These are phyloP conservation scores for Rhamnella rubrinervis DNA, from an alignment of 331 rosid species.

Conservation along the genomic window DNA sequence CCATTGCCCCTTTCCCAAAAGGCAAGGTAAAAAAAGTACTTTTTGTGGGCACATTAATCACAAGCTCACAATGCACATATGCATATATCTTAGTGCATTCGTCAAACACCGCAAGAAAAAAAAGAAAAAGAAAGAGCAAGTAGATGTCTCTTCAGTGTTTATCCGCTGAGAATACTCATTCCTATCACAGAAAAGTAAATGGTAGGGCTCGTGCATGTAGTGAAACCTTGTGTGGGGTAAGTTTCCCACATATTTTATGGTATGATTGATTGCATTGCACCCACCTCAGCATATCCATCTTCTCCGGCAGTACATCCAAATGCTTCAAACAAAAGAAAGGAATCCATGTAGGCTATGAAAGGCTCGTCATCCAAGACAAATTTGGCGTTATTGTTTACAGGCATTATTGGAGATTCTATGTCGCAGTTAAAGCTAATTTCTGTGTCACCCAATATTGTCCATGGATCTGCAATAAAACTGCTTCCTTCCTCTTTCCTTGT, in stretches of 20 bases:
- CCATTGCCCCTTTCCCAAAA: background rate
- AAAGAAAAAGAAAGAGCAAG: background rate
- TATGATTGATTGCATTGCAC: slow-evolving; percentile 1
- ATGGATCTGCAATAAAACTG: slow-evolving; percentile 10
- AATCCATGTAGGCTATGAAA: slow-evolving; percentile 34
- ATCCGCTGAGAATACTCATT: background rate
- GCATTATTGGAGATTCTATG: slow-evolving; percentile 30
- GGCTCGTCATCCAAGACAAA: slow-evolving; percentile 48
- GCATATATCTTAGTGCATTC: background rate
- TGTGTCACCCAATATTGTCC: slow-evolving; percentile 18
- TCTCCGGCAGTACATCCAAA: slow-evolving; percentile 25
- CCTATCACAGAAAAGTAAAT: background rate
- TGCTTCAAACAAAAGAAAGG: slow-evolving; percentile 39
- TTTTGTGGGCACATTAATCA: background rate
- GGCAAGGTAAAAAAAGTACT: background rate
- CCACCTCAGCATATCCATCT: background rate
- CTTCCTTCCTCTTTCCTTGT: slow-evolving; percentile 21
- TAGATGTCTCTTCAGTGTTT: slow-evolving; percentile 11
- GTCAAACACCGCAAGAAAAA: background rate
- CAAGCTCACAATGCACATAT: background rate
- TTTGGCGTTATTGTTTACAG: slow-evolving; percentile 10
- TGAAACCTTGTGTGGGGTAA: too few species aligned
- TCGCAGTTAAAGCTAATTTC: slow-evolving; percentile 29
- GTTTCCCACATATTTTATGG: background rate
- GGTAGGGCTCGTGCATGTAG: background rate